Percentiles rank a stretch among this genome's conserved stretches.
Conservation (phyloP, 2,329 filamentous ascomycete genomes). For the Nemania abortiva region DNA sequence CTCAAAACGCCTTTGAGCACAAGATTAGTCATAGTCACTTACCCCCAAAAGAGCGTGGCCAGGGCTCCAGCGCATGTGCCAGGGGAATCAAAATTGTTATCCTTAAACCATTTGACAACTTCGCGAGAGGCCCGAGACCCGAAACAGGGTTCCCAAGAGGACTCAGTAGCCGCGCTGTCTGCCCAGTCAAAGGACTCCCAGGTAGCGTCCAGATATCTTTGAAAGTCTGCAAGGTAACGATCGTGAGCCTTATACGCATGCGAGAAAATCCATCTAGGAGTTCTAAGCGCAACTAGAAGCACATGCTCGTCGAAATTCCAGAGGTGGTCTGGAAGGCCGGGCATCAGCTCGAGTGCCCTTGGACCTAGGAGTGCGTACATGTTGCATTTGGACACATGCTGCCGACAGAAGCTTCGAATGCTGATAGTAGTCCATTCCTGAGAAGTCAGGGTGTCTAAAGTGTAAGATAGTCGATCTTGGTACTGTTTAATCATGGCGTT, state of each 20-base stretch:
- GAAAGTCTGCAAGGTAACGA: background rate
- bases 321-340: conserved; percentile 24
- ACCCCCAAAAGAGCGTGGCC: background rate
- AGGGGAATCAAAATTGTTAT: conserved; percentile 4
- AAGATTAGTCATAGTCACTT: background rate
- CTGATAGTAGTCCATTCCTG: background rate
- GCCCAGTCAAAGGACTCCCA: conserved; percentile 15
- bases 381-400: background rate
- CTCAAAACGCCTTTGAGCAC: background rate
- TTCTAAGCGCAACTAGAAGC: conserved; percentile 52
- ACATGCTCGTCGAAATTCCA: conserved; percentile 33
- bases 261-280: background rate
- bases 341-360: conserved; percentile 6
- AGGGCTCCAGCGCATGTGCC: too few species aligned
- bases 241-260: conserved; percentile 1
- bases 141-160: conserved; percentile 28
- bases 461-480: background rate
- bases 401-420: background rate
- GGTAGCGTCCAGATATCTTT: conserved; percentile 10
- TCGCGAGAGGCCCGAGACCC: conserved; percentile 21
- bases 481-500: background rate
- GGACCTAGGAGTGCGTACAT: background rate
- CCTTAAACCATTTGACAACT: conserved; percentile 21
- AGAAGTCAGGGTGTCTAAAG: background rate
- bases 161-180: background rate